phyloP scores from a whole-genome alignment of 2,329 filamentous ascomycete species.

The Penicillium sp. region DNA sequence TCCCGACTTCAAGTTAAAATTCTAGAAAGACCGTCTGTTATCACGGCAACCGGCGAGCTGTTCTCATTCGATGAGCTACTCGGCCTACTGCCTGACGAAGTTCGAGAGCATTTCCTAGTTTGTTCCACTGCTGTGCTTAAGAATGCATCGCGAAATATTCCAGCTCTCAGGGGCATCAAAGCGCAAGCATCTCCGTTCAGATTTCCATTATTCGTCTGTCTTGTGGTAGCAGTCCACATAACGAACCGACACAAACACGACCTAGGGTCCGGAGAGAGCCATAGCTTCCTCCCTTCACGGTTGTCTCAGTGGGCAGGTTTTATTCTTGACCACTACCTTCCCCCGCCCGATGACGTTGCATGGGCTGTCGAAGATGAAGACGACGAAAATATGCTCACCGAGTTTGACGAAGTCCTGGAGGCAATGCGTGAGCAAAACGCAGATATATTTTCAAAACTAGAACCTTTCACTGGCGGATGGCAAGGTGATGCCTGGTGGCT shows the following conservation, averaged over 20 bases:
- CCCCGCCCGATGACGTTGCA: slow-evolving; percentile 36
- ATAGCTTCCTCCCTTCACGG: slow-evolving; percentile 35
- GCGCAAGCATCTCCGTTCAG: slow-evolving; percentile 32
- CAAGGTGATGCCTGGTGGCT: slow-evolving; percentile 41
- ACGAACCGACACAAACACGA: slow-evolving; percentile 10
- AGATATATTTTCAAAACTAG: slow-evolving; percentile 22
- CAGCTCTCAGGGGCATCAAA: slow-evolving; percentile 25
- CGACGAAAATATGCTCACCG: slow-evolving; percentile 29
- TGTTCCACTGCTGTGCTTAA: slow-evolving; percentile 17
- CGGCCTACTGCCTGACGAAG: slow-evolving; percentile 33
- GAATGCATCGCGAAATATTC: slow-evolving; percentile 29
- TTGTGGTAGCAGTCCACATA: slow-evolving; percentile 35
- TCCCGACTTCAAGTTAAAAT: slow-evolving; percentile 38
- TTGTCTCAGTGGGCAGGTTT: slow-evolving; percentile 43
- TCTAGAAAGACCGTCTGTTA: slow-evolving; percentile 38
- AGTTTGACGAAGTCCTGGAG: slow-evolving; percentile 32
- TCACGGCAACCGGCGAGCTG: slow-evolving; percentile 43
- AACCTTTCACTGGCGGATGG: slow-evolving; percentile 27
- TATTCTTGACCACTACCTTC: slow-evolving; percentile 39
- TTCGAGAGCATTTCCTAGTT: slow-evolving; percentile 22
- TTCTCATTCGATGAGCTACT: slow-evolving; percentile 39
- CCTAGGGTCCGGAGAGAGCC: slow-evolving; percentile 13
- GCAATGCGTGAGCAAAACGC: slow-evolving; percentile 20
- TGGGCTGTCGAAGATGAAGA: slow-evolving; percentile 38
- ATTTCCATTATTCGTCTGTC: slow-evolving; percentile 40